Percentiles rank a stretch among this genome's conserved stretches.
Conservation (phyloP, 225 moss, liverwort and hornwort species). For the Marchantia paleacea region DNA sequence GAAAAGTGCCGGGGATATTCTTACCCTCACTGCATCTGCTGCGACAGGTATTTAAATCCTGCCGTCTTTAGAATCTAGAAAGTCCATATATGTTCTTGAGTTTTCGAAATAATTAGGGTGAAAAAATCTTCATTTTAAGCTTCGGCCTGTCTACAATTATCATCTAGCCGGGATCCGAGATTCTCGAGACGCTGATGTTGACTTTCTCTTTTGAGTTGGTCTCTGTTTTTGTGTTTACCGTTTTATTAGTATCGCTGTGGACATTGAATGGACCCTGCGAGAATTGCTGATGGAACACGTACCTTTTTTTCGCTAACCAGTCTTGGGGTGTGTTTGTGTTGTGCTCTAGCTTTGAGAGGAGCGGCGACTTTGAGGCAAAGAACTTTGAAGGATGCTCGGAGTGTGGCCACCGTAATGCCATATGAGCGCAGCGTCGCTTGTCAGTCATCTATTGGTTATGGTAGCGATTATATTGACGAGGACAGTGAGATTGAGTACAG, state of each 20-base stretch:
- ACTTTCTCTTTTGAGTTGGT: no score
- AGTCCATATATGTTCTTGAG: no score
- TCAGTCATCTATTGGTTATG: conserved; percentile 38
- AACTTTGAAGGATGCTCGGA: conserved; percentile 59
- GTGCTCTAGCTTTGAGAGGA: conserved; percentile 55
- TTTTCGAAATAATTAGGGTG: no score
- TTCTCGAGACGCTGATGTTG: no score
- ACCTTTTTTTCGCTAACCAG: background rate
- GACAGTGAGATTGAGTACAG: conserved; percentile 67
- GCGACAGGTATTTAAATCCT: conserved; percentile 46
- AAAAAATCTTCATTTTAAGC: no score
- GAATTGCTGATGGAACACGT: no score
- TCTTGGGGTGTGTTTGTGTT: background rate
- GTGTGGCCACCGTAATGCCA: conserved; percentile 62
- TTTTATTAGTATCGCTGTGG: no score
- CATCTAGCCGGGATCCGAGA: no score
- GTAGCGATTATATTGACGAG: conserved; percentile 52
- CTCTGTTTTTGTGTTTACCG: no score
- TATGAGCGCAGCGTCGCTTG: conserved; percentile 56
- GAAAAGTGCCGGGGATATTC: conserved; percentile 66
- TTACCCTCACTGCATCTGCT: conserved; percentile 68
- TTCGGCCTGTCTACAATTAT: no score
- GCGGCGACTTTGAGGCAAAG: conserved; percentile 66
- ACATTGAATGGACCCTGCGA: no score
- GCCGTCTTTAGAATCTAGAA: background rate